A percentile compares a stretch with the other conserved stretches of the same genome.
phyloP scores from a whole-genome alignment of 768 basidiomycete genomes.

The Mycena albidolilacea region DNA sequence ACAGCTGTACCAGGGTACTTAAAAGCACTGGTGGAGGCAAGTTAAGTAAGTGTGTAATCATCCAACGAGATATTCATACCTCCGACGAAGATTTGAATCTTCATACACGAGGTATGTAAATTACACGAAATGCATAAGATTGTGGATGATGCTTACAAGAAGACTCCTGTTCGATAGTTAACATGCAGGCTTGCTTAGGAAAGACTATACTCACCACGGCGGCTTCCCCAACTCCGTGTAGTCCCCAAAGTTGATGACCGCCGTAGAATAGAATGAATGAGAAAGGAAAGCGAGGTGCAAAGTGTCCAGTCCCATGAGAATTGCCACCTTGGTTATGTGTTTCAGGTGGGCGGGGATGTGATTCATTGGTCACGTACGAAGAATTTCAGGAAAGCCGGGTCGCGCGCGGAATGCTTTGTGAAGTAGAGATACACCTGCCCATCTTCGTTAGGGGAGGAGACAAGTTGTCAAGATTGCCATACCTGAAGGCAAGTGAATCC shows the following conservation, averaged over 20 bases:
- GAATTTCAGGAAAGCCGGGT: background rate
- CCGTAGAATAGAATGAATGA: constrained; percentile 15
- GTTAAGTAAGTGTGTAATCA: background rate
- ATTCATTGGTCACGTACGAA: background rate
- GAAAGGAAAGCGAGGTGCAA: constrained; percentile 12
- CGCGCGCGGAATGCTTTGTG: constrained; percentile 13
- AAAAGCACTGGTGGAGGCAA: background rate
- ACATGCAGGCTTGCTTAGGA: background rate
- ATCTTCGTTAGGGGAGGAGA: background rate
- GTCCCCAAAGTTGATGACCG: constrained; percentile 23
- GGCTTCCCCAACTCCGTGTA: background rate
- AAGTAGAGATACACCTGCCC: constrained; percentile 9
- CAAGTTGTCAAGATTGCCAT: background rate
- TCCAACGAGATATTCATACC: background rate
- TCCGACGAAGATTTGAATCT: background rate
- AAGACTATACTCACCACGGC: constrained; percentile 13
- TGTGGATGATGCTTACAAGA: no score
- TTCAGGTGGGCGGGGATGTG: background rate
- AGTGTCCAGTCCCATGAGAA: constrained; percentile 10
- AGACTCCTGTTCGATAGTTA: no score
- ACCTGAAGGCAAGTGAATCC: constrained; percentile 26
- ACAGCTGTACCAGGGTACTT: background rate
- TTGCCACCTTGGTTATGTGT: background rate
- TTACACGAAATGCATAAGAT: no score
- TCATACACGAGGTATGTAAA: background rate